These are phyloP conservation scores for Trichosanthes truncata DNA, from an alignment of 306 rosid genomes.

Conservation along the genomic window DNA sequence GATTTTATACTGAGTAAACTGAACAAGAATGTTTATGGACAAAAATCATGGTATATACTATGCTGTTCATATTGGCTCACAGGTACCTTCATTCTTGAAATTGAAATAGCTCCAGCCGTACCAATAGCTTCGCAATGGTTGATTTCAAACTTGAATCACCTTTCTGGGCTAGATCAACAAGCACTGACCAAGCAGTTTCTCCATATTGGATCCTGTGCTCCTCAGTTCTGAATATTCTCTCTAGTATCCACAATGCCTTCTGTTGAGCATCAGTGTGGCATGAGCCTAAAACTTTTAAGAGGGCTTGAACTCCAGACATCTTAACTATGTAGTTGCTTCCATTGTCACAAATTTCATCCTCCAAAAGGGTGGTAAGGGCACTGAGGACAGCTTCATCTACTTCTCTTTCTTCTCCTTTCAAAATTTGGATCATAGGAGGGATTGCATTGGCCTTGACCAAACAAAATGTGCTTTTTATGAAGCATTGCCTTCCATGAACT, in stretches of 20 bases:
- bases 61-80: constrained; percentile 19
- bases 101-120: constrained; percentile 64
- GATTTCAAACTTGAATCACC: constrained; percentile 70
- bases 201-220: constrained; percentile 52
- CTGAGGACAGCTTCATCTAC: constrained; percentile 61
- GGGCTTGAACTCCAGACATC: constrained; percentile 43
- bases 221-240: constrained; percentile 58
- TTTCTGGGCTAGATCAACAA: constrained; percentile 68
- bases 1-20: neutral
- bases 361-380: constrained; percentile 67
- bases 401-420: constrained; percentile 54
- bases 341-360: constrained; percentile 63
- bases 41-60: neutral
- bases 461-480: constrained; percentile 60
- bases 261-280: constrained; percentile 54
- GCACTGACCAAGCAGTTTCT: constrained; percentile 63
- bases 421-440: constrained; percentile 40
- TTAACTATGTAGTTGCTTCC: constrained; percentile 60
- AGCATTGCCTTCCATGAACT: constrained; percentile 64
- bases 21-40: neutral
- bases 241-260: constrained; percentile 75
- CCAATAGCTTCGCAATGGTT: constrained; percentile 55
- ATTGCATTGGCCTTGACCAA: constrained; percentile 72
- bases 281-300: constrained; percentile 42
- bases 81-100: constrained; percentile 59